These are phyloP conservation scores for Dipteronia sinensis DNA, from an alignment of 345 rosid species.

Conservation along the genomic window DNA sequence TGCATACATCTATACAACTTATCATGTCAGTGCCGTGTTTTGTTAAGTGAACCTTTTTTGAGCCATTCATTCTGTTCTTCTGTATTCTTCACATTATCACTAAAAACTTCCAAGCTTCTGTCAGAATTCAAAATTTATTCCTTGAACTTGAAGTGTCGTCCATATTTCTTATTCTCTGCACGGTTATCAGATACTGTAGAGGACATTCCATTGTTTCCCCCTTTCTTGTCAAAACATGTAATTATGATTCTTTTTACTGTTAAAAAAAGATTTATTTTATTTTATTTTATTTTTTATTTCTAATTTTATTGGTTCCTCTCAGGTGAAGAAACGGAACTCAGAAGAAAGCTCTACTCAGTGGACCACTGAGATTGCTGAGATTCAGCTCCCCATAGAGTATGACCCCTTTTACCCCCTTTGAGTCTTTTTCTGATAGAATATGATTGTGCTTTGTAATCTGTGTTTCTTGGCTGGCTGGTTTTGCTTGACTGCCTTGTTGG, in stretches of 20 bases:
- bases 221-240: not conserved
- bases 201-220: not conserved
- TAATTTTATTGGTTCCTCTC: slow-evolving; percentile 14
- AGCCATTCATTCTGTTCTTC: no score
- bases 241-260: not conserved
- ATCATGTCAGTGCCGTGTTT: no score
- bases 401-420: not conserved
- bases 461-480: slow-evolving; percentile 11
- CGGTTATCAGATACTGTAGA: not conserved
- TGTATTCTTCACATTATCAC: no score
- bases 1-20: no score
- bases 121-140: no score
- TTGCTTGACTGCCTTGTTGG: not conserved
- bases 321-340: slow-evolving; percentile 87
- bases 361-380: slow-evolving; percentile 99
- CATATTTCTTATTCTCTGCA: not conserved
- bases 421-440: not conserved
- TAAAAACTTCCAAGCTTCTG: no score
- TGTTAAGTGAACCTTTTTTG: slow-evolving; percentile 86
- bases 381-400: slow-evolving; percentile 96
- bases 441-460: slow-evolving; percentile 3
- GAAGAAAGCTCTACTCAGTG: slow-evolving; percentile 99
- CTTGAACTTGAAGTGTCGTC: not conserved
- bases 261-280: not conserved
- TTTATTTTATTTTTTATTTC: not conserved